Conservation (phyloP, 306 rosid genomes). For the Citrullus colocynthis region DNA sequence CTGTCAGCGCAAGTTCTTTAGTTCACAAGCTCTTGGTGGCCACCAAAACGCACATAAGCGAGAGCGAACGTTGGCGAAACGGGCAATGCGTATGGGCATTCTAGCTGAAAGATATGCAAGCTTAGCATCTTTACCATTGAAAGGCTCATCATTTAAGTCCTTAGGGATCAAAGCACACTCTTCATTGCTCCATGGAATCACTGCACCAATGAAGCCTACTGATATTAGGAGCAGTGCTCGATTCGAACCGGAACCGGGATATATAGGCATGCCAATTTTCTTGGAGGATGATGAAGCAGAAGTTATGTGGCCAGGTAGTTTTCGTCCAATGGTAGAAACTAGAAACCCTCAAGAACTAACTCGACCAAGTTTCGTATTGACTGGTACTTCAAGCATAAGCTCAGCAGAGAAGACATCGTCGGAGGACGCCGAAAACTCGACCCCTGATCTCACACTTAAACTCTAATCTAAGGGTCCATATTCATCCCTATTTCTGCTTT, state of each 20-base stretch:
- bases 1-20: slow-evolving; percentile 78
- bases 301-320: slow-evolving; percentile 83
- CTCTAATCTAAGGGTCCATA: slow-evolving; percentile 22
- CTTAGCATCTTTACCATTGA: slow-evolving; percentile 64
- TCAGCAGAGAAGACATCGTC: slow-evolving; percentile 40
- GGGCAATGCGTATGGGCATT: slow-evolving; percentile 74
- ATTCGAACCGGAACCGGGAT: slow-evolving; percentile 52
- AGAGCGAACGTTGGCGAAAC: slow-evolving; percentile 70
- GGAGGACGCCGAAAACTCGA: slow-evolving; percentile 27
- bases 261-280: slow-evolving; percentile 47
- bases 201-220: slow-evolving; percentile 34
- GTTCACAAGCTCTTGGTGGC: slow-evolving; percentile 95
- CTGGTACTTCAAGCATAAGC: slow-evolving; percentile 35
- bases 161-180: slow-evolving; percentile 84
- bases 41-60: slow-evolving; percentile 92
- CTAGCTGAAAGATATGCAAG: slow-evolving; percentile 56
- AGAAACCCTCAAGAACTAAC: slow-evolving; percentile 6
- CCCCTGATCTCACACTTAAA: slow-evolving; percentile 76
- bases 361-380: slow-evolving; percentile 33
- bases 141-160: slow-evolving; percentile 58
- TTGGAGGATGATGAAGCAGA: slow-evolving; percentile 58
- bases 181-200: slow-evolving; percentile 45
- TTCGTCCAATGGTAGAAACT: slow-evolving; percentile 34
- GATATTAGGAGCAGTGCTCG: slow-evolving; percentile 34
- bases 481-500: slow-evolving; percentile 15